These are phyloP conservation scores for Stropharia rugosoannulata DNA, from an alignment of 768 basidiomycete species.

Conservation along the genomic window DNA sequence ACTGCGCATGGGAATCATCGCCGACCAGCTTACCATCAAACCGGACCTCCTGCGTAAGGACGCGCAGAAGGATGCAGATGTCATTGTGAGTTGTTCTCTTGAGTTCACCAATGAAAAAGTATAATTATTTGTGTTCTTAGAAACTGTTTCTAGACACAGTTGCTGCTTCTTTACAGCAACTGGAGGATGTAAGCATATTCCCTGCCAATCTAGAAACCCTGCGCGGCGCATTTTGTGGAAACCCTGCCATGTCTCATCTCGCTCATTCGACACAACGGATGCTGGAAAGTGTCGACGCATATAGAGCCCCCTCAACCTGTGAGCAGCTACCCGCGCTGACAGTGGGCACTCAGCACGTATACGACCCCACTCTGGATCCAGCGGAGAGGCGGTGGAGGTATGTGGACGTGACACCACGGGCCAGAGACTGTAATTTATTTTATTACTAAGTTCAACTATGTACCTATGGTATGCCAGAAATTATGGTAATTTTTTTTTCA, in stretches of 20 bases:
- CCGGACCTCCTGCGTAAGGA: neutral
- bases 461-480: too few relatives aligned
- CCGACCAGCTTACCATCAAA: neutral
- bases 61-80: neutral
- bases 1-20: neutral
- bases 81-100: neutral
- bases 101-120: neutral
- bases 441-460: too few relatives aligned
- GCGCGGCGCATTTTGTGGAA: neutral
- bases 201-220: neutral
- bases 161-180: neutral
- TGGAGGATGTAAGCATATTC: neutral
- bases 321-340: neutral
- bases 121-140: neutral
- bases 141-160: conserved; percentile 2
- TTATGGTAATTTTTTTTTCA: too few relatives aligned
- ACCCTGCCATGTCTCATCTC: neutral
- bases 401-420: neutral
- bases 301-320: neutral
- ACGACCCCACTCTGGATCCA: neutral
- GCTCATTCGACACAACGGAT: neutral
- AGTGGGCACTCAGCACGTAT: neutral
- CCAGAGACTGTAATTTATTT: too few relatives aligned
- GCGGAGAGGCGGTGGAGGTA: neutral
- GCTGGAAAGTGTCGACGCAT: neutral